Evolutionary conservation across 129 eudicot species (phyloP).

Genomic region (Gnaphalium uliginosum): DNA sequence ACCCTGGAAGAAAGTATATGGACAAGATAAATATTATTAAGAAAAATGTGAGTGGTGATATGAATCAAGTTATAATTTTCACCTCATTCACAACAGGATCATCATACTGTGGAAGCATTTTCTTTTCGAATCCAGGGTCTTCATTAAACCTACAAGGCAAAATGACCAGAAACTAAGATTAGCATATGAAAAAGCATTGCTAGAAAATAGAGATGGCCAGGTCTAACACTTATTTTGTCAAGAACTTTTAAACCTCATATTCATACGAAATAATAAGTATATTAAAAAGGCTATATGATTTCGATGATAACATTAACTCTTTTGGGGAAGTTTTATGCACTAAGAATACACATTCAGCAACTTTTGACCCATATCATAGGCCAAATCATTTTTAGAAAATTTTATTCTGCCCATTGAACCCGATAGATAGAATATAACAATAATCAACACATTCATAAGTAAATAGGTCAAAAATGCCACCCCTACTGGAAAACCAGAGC

Average conservation of each 20-base stretch:
- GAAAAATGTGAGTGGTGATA: neutral
- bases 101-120: slow-evolving; percentile 95
- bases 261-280: neutral
- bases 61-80: slow-evolving; percentile 13
- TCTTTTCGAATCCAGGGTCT: slow-evolving; percentile 67
- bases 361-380: slow-evolving; percentile 2
- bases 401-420: neutral
- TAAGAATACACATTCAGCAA: slow-evolving; percentile 1
- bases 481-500: neutral
- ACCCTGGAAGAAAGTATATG: slow-evolving; percentile 58
- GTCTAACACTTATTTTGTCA: neutral
- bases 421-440: neutral
- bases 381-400: neutral
- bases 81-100: slow-evolving; percentile 92
- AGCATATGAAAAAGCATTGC: slow-evolving; percentile 24
- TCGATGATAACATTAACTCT: neutral
- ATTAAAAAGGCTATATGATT: neutral
- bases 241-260: neutral
- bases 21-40: neutral
- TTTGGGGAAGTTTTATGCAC: neutral
- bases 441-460: slow-evolving; percentile 4
- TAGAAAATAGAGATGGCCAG: neutral
- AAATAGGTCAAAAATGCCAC: neutral
- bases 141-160: slow-evolving; percentile 70
- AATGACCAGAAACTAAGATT: slow-evolving; percentile 26